Evolutionary conservation across 2,329 filamentous ascomycete species (phyloP).

Genomic region (Pestalotiopsis sp.): DNA sequence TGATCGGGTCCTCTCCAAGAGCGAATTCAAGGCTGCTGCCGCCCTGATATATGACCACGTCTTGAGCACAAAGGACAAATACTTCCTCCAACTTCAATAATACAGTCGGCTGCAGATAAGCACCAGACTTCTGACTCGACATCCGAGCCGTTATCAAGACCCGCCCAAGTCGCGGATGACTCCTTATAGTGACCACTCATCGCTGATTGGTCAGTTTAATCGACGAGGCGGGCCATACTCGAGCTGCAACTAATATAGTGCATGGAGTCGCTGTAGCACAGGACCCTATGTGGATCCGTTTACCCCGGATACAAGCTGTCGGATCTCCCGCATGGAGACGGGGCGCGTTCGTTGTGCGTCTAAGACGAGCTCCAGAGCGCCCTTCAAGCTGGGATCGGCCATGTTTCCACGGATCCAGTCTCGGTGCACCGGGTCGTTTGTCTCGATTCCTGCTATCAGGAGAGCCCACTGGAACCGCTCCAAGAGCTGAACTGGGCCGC

Average conservation of each 20-base stretch:
- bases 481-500: not conserved
- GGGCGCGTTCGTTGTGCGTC: not conserved
- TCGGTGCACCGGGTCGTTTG: not conserved
- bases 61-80: not conserved
- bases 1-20: not conserved
- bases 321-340: conserved; percentile 3
- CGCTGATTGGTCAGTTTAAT: conserved; percentile 8
- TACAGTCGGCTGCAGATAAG: not conserved
- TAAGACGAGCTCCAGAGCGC: not conserved
- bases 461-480: conserved; percentile 6
- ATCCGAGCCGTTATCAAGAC: conserved; percentile 2
- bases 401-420: conserved; percentile 1
- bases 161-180: not conserved
- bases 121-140: not conserved
- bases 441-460: conserved; percentile 3
- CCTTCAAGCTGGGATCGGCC: not conserved
- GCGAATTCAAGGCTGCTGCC: not conserved
- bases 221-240: not conserved
- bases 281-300: not conserved
- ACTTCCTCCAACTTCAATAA: not conserved
- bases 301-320: conserved; percentile 8
- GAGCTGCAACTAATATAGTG: not conserved
- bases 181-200: not conserved
- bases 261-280: not conserved
- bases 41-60: not conserved